These are phyloP conservation scores for Asclepias syriaca DNA, from an alignment of 257 asterid genomes.

Conservation along the genomic window DNA sequence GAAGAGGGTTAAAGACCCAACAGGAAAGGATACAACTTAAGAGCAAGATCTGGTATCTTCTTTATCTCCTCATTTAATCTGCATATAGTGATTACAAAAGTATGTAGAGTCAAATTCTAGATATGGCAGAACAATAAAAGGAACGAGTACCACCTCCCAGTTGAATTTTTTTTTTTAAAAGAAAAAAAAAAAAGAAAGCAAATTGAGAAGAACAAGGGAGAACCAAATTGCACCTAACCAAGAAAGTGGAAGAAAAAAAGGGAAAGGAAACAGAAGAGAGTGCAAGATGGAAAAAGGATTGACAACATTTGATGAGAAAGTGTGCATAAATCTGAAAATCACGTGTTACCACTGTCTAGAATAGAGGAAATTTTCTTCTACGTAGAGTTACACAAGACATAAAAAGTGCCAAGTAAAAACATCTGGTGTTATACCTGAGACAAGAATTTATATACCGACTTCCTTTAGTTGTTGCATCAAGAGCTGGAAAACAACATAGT, in stretches of 20 bases:
- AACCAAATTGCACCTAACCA: not conserved
- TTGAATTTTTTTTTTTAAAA: not conserved
- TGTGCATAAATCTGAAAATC: not conserved
- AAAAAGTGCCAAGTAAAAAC: constrained; percentile 1
- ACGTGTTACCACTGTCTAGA: not conserved
- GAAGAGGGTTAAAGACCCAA: not conserved
- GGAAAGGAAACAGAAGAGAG: not conserved
- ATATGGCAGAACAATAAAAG: not conserved
- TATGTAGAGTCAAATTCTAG: not conserved
- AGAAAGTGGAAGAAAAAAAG: not conserved
- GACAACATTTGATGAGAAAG: not conserved
- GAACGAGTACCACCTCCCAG: not conserved
- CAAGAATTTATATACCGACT: constrained; percentile 84
- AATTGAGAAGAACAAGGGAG: not conserved
- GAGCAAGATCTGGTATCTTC: constrained; percentile 67
- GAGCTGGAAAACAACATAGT: constrained; percentile 51
- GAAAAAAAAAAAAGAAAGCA: too few relatives aligned
- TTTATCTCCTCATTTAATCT: constrained; percentile 94
- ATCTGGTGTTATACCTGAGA: constrained; percentile 54
- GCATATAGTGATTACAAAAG: constrained; percentile 25
- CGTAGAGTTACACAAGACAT: not conserved
- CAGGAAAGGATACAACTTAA: constrained; percentile 75
- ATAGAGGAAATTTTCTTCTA: not conserved
- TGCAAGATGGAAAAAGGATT: not conserved
- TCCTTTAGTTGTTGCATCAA: constrained; percentile 93